These are phyloP conservation scores for Tolypocladium tundrense DNA, from an alignment of 2,329 filamentous ascomycete species.

Conservation along the genomic window DNA sequence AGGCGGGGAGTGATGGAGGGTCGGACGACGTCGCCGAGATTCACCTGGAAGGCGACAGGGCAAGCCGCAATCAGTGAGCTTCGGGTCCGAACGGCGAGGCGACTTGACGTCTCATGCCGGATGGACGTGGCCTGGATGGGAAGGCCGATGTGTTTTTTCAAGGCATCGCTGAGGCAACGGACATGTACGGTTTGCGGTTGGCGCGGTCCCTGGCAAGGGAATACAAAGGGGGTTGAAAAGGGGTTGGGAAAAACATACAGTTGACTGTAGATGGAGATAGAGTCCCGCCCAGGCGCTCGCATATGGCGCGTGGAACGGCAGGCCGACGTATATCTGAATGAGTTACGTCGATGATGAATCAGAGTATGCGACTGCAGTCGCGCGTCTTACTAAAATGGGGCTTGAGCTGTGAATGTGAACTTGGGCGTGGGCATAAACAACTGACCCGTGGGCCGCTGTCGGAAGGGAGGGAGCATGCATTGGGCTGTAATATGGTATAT, in stretches of 20 bases:
- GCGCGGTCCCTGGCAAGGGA: background rate
- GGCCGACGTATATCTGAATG: slow-evolving; percentile 7
- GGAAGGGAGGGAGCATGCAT: no score
- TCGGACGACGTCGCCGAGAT: slow-evolving; percentile 41
- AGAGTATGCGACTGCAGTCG: background rate
- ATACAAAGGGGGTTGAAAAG: background rate
- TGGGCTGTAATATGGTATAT: no score
- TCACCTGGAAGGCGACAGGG: slow-evolving; percentile 31
- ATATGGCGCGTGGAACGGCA: slow-evolving; percentile 7
- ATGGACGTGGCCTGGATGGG: background rate
- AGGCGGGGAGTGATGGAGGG: slow-evolving; percentile 21
- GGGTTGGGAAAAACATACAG: background rate
- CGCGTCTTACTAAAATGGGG: background rate
- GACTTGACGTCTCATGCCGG: background rate
- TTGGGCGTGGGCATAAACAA: background rate
- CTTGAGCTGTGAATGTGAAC: background rate
- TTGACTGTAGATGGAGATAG: slow-evolving; percentile 8
- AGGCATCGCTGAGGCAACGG: background rate
- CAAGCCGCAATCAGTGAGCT: slow-evolving; percentile 11
- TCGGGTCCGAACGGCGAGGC: background rate
- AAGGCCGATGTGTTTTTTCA: background rate
- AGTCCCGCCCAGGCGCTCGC: slow-evolving; percentile 2
- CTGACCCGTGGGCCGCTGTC: no score
- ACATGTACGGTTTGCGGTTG: background rate
- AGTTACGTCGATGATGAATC: slow-evolving; percentile 3